Base-by-base conservation (phyloP, 2,329 filamentous ascomycete species). In the Cryoendolithus antarcticus region DNA sequence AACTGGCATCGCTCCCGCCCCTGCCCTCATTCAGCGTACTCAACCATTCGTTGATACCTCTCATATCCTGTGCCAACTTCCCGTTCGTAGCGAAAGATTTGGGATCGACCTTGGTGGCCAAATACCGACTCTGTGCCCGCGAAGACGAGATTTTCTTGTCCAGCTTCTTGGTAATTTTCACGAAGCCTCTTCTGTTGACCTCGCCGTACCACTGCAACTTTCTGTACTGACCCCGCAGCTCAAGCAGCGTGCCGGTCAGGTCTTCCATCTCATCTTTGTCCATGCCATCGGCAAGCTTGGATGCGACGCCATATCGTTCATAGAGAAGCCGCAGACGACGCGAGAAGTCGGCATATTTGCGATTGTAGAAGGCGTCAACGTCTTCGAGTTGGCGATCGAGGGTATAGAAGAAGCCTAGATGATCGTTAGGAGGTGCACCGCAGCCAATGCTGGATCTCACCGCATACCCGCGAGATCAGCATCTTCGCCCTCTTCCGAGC, bases 121-220 rank as follows among this genome's bases (percentile, higher is more conserved):
- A 71, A 56, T 96, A 98, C 42, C 79, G 76, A 57, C 84, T 79
- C 65, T 95, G 88, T 0, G 84, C 80, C 8, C 50, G 47, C 37
- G 79, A 74, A 3, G 78, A 75, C 34, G 75, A 72, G 3, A 95
- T 75, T 65, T 93, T 95, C 66, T 98, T 98, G 64, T 98, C 91
- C 34, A 95, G 69, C 64, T 98, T 98, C 69, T 98, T 98, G 37
- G 91, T 94, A 61, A 98, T 98, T 66, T 98, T 98, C 60, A 93
- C 77, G 55, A 98, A 98, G 2, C 91, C 91, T 48, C 85, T 74
- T 38, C 88, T 77, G 61, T 98, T 98, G 54, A 96, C 89, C 63
- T 96, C 89, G 36, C 88, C 89, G 58, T 96, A 98, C 88, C 88
- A 96, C 60, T 93, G 84, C 38, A 98, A 69, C 54, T 96, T 96